Conservation (phyloP, 2,329 filamentous ascomycete genomes). For the Escovopsis sp. region DNA sequence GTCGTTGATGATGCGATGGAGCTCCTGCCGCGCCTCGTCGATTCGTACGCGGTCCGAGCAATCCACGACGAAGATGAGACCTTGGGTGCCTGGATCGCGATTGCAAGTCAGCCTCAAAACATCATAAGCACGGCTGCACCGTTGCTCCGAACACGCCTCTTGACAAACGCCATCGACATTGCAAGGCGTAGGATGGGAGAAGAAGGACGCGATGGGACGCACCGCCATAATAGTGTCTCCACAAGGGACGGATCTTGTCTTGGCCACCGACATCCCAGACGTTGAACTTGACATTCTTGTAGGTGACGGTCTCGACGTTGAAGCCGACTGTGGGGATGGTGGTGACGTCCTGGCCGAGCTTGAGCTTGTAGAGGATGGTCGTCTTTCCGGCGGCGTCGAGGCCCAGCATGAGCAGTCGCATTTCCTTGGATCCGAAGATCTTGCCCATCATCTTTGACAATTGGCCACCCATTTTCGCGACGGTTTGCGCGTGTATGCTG, state of each 20-base stretch:
- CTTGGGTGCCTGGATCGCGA: conserved; percentile 60
- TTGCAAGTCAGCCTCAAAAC: not conserved
- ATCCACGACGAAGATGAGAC: conserved; percentile 97
- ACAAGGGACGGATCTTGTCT: conserved; percentile 95
- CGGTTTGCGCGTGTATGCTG: not conserved
- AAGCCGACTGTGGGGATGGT: conserved; percentile 98
- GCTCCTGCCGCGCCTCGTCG: conserved; percentile 81
- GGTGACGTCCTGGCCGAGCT: conserved; percentile 94
- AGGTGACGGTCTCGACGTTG: conserved; percentile 97
- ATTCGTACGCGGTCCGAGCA: conserved; percentile 83
- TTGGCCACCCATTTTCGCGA: conserved; percentile 68
- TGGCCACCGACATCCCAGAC: conserved; percentile 98
- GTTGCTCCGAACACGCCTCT: not conserved
- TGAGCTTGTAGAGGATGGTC: conserved; percentile 97
- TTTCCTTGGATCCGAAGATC: conserved; percentile 98
- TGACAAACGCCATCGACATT: not conserved
- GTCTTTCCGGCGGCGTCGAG: conserved; percentile 98
- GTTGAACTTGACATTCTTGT: conserved; percentile 99
- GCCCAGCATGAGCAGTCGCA: conserved; percentile 95
- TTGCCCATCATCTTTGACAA: conserved; percentile 95
- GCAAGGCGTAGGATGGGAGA: not conserved
- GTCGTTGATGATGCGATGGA: conserved; percentile 96
- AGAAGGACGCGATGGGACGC: conserved; percentile 14
- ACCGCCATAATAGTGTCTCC: conserved; percentile 94
- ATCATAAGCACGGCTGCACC: conserved; percentile 1